Evolutionary conservation across 805 yeast genomes (phyloP), one percentile per base, ranked within the genome.

Genomic region (Candida pseudofarinosa): DNA sequence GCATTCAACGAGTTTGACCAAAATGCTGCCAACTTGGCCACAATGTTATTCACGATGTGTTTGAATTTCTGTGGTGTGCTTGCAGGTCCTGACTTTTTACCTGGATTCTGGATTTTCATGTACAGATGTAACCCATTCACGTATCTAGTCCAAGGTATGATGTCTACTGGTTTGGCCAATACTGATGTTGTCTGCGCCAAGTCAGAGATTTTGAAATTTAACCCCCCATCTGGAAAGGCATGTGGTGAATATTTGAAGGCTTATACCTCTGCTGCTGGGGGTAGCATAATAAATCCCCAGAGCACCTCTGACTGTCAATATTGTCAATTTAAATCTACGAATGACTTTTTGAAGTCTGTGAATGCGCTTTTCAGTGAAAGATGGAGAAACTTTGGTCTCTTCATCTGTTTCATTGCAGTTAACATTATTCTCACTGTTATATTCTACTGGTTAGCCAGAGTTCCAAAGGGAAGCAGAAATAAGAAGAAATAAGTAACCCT

Each of bases 321-420:
- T 66, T 88, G 96, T 65, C 65, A 79, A 31, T 67, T 77, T 53
- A 50, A 63, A 12, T 52, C 60, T 15, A 85, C 91, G 19, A 80
- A 87, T 59, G 71, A 66, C 4, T 88, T 69, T 60, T 76, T 88
- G 62, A 63, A 59, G 1, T 39, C 63, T 28, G 59, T 76, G 41
- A 61, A 68, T 43, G 69, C 84, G 12, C 41, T 62, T 2, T 74
- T 69, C 54, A 58, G 62, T n/a, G 67, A 76, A 52, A 77, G 81
- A 66, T 80, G 87, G 86, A 78, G 85, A 72, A 77, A 81, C 55
- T 71, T 71, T 50, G 87, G 87, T 52, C 70, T 81, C 50, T 66
- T 76, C 60, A 43, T 65, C 44, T 50, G 56, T 4, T 70, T 62
- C 49, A 61, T 65, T 43, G 63, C 52, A 13, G 49, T 68, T 43